Conservation (phyloP, 306 rosid species). For the Vigna unguiculata region DNA sequence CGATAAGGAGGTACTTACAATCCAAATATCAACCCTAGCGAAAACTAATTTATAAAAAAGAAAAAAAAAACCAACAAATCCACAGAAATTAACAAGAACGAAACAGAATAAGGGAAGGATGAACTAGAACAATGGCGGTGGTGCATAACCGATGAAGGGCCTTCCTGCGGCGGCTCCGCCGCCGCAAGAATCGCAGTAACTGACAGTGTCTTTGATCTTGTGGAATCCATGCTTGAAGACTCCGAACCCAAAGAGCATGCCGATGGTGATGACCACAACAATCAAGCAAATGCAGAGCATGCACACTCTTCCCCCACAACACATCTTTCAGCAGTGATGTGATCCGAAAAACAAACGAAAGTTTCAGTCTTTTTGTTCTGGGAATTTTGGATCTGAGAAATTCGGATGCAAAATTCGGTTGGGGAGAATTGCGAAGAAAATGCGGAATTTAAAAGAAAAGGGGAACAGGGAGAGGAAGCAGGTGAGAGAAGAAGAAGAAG, state of each 20-base stretch:
- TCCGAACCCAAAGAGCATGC: slow-evolving; percentile 76
- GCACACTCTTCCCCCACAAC: slow-evolving; percentile 65
- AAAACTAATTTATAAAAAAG: background rate
- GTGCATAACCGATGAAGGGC: slow-evolving; percentile 59
- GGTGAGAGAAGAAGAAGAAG: slow-evolving; percentile 33
- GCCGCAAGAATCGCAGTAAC: slow-evolving; percentile 60
- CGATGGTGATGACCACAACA: slow-evolving; percentile 59
- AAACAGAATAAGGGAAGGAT: background rate
- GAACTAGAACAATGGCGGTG: slow-evolving; percentile 50
- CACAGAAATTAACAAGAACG: slow-evolving; percentile 22
- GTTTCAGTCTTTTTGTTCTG: slow-evolving; percentile 20
- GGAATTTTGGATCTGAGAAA: slow-evolving; percentile 30
- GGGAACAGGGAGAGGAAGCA: background rate
- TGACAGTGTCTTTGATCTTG: slow-evolving; percentile 62
- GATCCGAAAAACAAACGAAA: background rate
- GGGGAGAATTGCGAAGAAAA: background rate
- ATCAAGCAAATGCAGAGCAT: slow-evolving; percentile 75
- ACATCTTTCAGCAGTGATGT: slow-evolving; percentile 48
- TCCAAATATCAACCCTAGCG: slow-evolving; percentile 2
- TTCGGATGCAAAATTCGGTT: background rate
- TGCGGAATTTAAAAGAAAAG: slow-evolving; percentile 28
- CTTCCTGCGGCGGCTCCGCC: slow-evolving; percentile 31
- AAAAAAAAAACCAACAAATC: slow-evolving; percentile 19
- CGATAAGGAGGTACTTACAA: slow-evolving; percentile 35
- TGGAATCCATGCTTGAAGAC: slow-evolving; percentile 84